Base-by-base conservation (phyloP, 2,329 filamentous ascomycete species). In the Paecilomyces dactylethromorphus region DNA sequence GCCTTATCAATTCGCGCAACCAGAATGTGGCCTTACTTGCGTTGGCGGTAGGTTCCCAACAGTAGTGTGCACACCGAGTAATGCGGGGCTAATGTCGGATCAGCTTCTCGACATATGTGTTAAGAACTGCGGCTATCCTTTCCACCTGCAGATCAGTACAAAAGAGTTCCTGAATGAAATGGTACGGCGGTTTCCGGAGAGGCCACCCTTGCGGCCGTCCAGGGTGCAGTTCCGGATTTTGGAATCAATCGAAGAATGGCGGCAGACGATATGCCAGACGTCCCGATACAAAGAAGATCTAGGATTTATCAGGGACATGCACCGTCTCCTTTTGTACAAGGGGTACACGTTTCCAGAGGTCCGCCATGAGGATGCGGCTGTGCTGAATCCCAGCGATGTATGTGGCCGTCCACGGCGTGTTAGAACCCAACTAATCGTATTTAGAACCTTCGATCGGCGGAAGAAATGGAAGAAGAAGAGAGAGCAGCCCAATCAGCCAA, bases 151-250 rank as follows among this genome's bases (percentile, higher is more conserved):
- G 77, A 97, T 99, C 72, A 92, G 90, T 76, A 97, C 94, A 66
- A 99, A 99, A 76, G 94, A 99, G 71, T 99, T 99, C 69, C 86
- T 99, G 68, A 99, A 99, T 78, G 94, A 99, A 79, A 87, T 99
- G 60, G 94, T 99, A 62, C 87, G 94, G 65, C 86, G 94, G 65
- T 99, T 99, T 70, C 94, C 94, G 54, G 94, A 99, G 78, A 85
- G 93, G 24, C 94, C 94, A 53, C 92, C 93, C 1, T 83, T 94
- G 61, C 89, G 94, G 61, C 82, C 91, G 51, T 91, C 90, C 51
- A 85, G 92, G 62, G 92, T 97, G 35, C 94, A 97, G 80, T 84
- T 86, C 73, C 91, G 91, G 78, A 97, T 99, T 60, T 84, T 99
- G 66, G 94, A 97, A 78, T 86, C 92, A 65, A 96, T 99, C 71